Conservation (phyloP, 2,329 filamentous ascomycete genomes). For the Pestalotiopsis sp. region DNA sequence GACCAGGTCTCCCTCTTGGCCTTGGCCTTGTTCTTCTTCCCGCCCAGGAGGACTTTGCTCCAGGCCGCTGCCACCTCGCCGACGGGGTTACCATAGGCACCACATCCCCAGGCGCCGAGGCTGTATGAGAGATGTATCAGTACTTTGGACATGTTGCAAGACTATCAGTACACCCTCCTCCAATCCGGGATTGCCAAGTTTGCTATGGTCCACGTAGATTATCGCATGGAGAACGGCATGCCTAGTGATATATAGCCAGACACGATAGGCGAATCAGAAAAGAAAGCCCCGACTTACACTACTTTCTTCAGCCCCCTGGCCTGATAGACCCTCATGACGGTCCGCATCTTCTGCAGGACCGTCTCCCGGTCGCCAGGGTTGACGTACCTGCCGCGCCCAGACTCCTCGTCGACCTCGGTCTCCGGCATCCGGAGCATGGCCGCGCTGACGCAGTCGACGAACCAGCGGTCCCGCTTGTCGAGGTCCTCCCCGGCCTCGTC, state of each 20-base stretch:
- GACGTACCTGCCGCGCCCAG: slow-evolving; percentile 35
- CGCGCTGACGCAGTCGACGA: slow-evolving; percentile 59
- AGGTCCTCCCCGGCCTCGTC: slow-evolving; percentile 37
- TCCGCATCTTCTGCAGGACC: slow-evolving; percentile 57
- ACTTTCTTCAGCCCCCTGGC: slow-evolving; percentile 48
- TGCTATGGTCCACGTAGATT: too few relatives aligned
- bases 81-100: slow-evolving; percentile 65
- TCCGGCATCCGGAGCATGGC: slow-evolving; percentile 64
- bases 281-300: too few relatives aligned
- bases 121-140: not conserved
- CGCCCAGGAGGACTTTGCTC: slow-evolving; percentile 42
- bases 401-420: slow-evolving; percentile 32
- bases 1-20: slow-evolving; percentile 39
- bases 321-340: slow-evolving; percentile 55
- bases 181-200: too few relatives aligned
- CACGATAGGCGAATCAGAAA: too few relatives aligned
- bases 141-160: not conserved
- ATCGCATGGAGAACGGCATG: too few relatives aligned
- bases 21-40: slow-evolving; percentile 21
- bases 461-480: slow-evolving; percentile 54
- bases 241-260: too few relatives aligned
- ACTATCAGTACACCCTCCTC: not conserved
- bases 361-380: slow-evolving; percentile 52
- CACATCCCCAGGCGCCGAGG: slow-evolving; percentile 67
- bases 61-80: slow-evolving; percentile 60